Evolutionary conservation across 2,329 filamentous ascomycete genomes (phyloP).

Genomic region (Pezizomycotina sp.): DNA sequence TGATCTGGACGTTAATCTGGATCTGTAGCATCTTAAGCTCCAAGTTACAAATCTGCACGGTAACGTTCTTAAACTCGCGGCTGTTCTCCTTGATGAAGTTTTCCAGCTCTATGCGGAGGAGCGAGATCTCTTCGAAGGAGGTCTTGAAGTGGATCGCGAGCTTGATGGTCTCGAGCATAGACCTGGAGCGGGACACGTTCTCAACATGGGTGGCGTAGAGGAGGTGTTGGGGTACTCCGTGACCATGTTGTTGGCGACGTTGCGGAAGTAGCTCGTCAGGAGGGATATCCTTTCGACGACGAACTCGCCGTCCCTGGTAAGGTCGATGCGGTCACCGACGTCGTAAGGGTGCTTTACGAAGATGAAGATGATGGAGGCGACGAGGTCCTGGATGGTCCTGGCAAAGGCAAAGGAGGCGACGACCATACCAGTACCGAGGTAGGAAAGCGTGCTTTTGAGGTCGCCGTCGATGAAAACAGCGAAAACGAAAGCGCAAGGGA

Average conservation of each 20-base stretch:
- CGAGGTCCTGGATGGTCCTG: conserved; percentile 77
- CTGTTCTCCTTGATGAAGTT: conserved; percentile 76
- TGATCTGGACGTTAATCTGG: conserved; percentile 71
- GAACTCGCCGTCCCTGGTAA: conserved; percentile 42
- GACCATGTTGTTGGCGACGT: conserved; percentile 64
- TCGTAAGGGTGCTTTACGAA: conserved; percentile 98
- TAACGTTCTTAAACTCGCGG: conserved; percentile 67
- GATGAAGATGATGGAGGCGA: conserved; percentile 96
- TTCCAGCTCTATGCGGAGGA: conserved; percentile 49
- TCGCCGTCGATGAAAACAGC: conserved; percentile 74
- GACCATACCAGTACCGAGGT: conserved; percentile 76
- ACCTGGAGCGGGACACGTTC: conserved; percentile 76
- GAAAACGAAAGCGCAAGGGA: conserved; percentile 72
- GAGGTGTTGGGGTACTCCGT: conserved; percentile 71
- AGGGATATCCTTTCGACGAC: conserved; percentile 88
- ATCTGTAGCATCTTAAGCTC: conserved; percentile 79
- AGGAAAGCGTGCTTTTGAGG: conserved; percentile 71
- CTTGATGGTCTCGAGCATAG: conserved; percentile 73
- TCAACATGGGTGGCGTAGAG: conserved; percentile 91
- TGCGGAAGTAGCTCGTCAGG: conserved; percentile 79
- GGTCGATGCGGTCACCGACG: conserved; percentile 83
- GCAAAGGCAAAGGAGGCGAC: conserved; percentile 96
- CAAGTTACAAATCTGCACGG: conserved; percentile 60
- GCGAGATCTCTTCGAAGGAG: conserved; percentile 70
- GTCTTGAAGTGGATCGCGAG: conserved; percentile 76